phyloP scores from a whole-genome alignment of 2,329 filamentous ascomycete species.

The Niveomyces coronatus region DNA sequence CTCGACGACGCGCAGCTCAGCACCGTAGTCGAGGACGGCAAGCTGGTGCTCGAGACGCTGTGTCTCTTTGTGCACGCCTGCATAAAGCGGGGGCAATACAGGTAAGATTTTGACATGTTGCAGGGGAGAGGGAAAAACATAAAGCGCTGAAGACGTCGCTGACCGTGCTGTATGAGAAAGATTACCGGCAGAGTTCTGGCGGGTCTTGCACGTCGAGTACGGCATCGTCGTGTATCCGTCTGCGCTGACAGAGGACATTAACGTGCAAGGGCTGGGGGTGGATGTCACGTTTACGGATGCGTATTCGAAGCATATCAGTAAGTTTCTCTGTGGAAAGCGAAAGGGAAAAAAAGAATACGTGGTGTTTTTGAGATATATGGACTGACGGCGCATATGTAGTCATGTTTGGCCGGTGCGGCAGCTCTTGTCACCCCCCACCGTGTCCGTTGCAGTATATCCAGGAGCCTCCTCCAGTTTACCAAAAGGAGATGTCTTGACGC shows the following conservation, averaged over 20 bases:
- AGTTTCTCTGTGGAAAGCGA: too few species aligned
- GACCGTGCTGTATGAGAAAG: slow-evolving; percentile 13
- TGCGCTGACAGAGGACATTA: slow-evolving; percentile 26
- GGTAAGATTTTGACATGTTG: slow-evolving; percentile 15
- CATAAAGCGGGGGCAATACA: slow-evolving; percentile 27
- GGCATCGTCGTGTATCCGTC: slow-evolving; percentile 32
- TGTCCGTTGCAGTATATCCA: slow-evolving; percentile 28
- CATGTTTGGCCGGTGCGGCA: slow-evolving; percentile 23
- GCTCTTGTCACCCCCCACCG: slow-evolving; percentile 20
- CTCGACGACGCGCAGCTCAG: slow-evolving; percentile 24
- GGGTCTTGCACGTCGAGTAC: slow-evolving; percentile 26
- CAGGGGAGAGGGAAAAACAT: neutral
- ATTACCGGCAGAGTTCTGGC: slow-evolving; percentile 28
- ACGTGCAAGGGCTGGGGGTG: slow-evolving; percentile 20
- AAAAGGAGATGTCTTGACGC: too few species aligned
- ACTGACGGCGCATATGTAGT: slow-evolving; percentile 15
- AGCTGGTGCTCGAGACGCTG: slow-evolving; percentile 27
- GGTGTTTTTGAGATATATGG: neutral
- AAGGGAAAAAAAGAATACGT: neutral
- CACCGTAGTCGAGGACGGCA: slow-evolving; percentile 22
- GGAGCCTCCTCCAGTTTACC: slow-evolving; percentile 27
- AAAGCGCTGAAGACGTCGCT: neutral
- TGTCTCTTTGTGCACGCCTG: slow-evolving; percentile 31
- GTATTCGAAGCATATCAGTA: slow-evolving; percentile 27
- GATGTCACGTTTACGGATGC: slow-evolving; percentile 28